Conservation (phyloP, 306 rosid genomes). For the Vigna nakashimae region DNA sequence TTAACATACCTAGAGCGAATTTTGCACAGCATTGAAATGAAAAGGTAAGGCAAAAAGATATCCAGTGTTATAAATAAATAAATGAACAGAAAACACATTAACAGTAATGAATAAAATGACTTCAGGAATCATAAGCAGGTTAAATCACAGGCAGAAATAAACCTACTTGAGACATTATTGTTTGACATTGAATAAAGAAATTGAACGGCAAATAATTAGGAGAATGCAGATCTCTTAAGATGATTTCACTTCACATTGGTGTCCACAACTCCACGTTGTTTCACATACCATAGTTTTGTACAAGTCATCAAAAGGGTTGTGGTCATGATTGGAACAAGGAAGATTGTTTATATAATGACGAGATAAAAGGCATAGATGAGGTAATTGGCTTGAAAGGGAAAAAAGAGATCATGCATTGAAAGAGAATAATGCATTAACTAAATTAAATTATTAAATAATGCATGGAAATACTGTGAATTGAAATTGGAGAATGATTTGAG, state of each 20-base stretch:
- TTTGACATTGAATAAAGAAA: background rate
- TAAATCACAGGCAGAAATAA: background rate
- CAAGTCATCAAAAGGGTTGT: slow-evolving; percentile 14
- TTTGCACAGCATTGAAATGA: slow-evolving; percentile 21
- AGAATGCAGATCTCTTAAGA: slow-evolving; percentile 35
- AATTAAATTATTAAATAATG: background rate
- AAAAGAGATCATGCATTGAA: background rate
- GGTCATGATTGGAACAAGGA: slow-evolving; percentile 17
- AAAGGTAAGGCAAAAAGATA: background rate
- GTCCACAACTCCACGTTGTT: slow-evolving; percentile 1
- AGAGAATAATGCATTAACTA: background rate
- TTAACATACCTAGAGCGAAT: background rate
- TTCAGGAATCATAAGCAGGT: slow-evolving; percentile 1
- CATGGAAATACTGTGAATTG: background rate
- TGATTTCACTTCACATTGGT: slow-evolving; percentile 25
- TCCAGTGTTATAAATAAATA: background rate
- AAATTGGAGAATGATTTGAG: background rate
- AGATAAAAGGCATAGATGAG: slow-evolving; percentile 27
- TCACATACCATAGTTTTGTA: background rate
- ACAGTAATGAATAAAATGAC: background rate
- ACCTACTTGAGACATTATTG: slow-evolving; percentile 7
- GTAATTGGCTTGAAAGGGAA: slow-evolving; percentile 1
- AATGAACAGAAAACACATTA: background rate
- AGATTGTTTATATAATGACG: background rate
- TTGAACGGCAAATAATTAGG: background rate